Base-by-base conservation (phyloP, 148 eudicot species). In the Heliamphora exappendiculata region DNA sequence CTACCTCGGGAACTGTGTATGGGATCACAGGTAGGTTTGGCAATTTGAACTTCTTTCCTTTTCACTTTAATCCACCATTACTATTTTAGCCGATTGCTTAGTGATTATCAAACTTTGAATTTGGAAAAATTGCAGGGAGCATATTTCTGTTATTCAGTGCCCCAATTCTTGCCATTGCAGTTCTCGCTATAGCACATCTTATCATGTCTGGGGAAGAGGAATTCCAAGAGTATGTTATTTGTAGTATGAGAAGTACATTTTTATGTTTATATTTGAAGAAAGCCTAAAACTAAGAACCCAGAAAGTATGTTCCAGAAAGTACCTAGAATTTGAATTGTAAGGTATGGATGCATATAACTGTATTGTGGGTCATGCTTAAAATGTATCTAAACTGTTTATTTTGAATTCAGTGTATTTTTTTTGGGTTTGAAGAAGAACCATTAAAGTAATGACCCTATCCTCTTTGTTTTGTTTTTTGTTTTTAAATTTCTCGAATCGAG, bases 151-250 rank as follows among this genome's bases (percentile, higher is more conserved):
- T 81, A 57, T 89, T 84, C 76, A 85, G 90, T 84, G 91, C 79
- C 22, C 96, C 96, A 22, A 78, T 92, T 75, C 75, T 94, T 65
- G 37, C 89, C 64, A 81, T 92, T 65, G 87, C 91, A 65, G 75
- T 89, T 89, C 94, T 94, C 47, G 89, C 84, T 63, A 80, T 85
- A 37, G 47, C 80, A 20, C 79, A 90, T 82, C 84, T 92, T 33
- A 34, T 72, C 75, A 75, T 94, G 73, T 74, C 85, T 19, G 88
- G 80, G 49, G 86, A 87, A 70, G 92, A 90, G 20, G 91, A 92
- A 67, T 45, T 82, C 67, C 84, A 89, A 75, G 82, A 78, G 96
- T 90, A 90, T 31, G 93, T 77, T 9, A 55, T 65, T 60, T 36
- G 42, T 74, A 16, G 2, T 60, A 11, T 28, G 68, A 20, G 34